Percentiles rank a stretch among this genome's conserved stretches.
Conservation (phyloP, 192 early-diverging fungal species). For the Physocladia obscura region DNA sequence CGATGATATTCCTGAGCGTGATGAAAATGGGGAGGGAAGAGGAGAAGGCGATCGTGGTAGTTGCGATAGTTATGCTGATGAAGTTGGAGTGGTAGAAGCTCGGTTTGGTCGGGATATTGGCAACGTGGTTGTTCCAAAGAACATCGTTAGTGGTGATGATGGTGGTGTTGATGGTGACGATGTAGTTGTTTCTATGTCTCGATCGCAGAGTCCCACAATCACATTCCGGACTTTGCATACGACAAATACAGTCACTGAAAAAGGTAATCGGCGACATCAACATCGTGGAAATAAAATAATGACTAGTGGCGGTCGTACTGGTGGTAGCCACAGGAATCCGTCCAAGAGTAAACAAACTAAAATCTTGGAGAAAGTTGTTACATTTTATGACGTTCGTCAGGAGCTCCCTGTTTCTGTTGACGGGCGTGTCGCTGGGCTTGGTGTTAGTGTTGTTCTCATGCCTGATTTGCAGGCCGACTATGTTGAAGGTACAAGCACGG, state of each 20-base stretch:
- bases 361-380: constrained; percentile 42
- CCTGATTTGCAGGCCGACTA: constrained; percentile 25
- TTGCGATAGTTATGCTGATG: not conserved
- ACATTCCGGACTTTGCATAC: not conserved
- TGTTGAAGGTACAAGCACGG: constrained; percentile 5
- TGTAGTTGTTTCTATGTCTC: not conserved
- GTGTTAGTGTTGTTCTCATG: constrained; percentile 34
- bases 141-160: not conserved
- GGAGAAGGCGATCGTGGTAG: not conserved
- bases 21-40: constrained; percentile 1
- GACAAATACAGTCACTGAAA: not conserved
- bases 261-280: not conserved
- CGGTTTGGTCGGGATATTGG: not conserved
- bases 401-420: constrained; percentile 39
- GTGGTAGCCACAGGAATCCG: not conserved
- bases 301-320: no score
- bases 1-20: not conserved
- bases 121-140: not conserved
- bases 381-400: constrained; percentile 34
- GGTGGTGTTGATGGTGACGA: not conserved
- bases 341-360: not conserved
- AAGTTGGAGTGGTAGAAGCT: not conserved
- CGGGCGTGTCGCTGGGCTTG: constrained; percentile 34
- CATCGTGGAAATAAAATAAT: no score
- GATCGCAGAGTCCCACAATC: constrained; percentile 6